Evolutionary conservation across 176 grass and related monocot species (phyloP).

Genomic region (sorghum (Sorghum bicolor)): Sorghum_bicolor_NCBIv3 NC_012878.2:55591501-55592000

Average conservation of each 20-base stretch:
- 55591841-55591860: not conserved
- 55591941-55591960: slow-evolving; percentile 99
- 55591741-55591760: slow-evolving; percentile 92
- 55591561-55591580: not conserved
- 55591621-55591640: slow-evolving; percentile 75
- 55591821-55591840: not conserved
- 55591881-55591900: slow-evolving; percentile 86
- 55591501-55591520: not conserved
- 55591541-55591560: not conserved
- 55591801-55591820: slow-evolving; percentile 24
- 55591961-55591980: slow-evolving; percentile 96
- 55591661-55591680: slow-evolving; percentile 98
- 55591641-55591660: slow-evolving; percentile 92
- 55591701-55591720: slow-evolving; percentile 89
- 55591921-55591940: slow-evolving; percentile 86
- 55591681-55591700: slow-evolving; percentile 98
- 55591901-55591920: slow-evolving; percentile 98
- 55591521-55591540: not conserved
- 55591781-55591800: slow-evolving; percentile 97
- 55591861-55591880: not conserved
- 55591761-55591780: slow-evolving; percentile 73
- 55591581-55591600: not conserved
- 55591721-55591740: slow-evolving; percentile 92
- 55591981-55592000: slow-evolving; percentile 97
- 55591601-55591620: slow-evolving; percentile 79